These are phyloP conservation scores for Populus hybrid DNA, from an alignment of 441 rosid species.

Conservation along the genomic window DNA sequence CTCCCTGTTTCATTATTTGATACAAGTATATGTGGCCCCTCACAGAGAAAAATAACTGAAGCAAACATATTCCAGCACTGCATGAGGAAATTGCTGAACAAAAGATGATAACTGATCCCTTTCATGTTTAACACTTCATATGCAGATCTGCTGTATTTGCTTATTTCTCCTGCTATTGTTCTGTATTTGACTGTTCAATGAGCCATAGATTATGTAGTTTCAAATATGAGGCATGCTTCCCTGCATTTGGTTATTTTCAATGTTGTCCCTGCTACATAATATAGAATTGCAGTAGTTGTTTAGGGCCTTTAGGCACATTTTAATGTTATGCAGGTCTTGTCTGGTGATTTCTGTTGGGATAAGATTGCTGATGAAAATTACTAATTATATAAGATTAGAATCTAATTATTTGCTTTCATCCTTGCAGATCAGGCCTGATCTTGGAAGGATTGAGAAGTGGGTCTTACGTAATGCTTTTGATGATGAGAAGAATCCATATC, in stretches of 20 bases:
- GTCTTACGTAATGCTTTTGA: slow-evolving; percentile 77
- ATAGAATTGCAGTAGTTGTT: not conserved
- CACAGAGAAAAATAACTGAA: not conserved
- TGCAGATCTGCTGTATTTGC: not conserved
- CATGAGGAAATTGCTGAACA: not conserved
- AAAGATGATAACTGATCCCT: not conserved
- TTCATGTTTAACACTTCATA: not conserved
- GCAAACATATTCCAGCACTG: not conserved
- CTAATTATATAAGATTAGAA: not conserved
- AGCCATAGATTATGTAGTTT: not conserved
- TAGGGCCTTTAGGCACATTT: not conserved
- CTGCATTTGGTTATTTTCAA: not conserved
- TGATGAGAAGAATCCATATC: slow-evolving; percentile 65
- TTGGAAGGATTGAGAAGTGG: slow-evolving; percentile 88
- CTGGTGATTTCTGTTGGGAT: not conserved
- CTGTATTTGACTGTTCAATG: not conserved
- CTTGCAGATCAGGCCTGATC: slow-evolving; percentile 60
- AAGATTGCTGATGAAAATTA: not conserved
- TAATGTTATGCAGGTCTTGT: not conserved
- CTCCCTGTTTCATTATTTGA: not conserved
- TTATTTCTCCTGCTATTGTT: not conserved
- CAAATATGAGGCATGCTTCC: not conserved
- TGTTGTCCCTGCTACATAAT: not conserved
- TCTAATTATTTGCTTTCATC: not conserved
- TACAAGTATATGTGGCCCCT: not conserved